Base-by-base conservation (phyloP, 1,284 basidiomycete species). In the Puccinia novopanici region DNA sequence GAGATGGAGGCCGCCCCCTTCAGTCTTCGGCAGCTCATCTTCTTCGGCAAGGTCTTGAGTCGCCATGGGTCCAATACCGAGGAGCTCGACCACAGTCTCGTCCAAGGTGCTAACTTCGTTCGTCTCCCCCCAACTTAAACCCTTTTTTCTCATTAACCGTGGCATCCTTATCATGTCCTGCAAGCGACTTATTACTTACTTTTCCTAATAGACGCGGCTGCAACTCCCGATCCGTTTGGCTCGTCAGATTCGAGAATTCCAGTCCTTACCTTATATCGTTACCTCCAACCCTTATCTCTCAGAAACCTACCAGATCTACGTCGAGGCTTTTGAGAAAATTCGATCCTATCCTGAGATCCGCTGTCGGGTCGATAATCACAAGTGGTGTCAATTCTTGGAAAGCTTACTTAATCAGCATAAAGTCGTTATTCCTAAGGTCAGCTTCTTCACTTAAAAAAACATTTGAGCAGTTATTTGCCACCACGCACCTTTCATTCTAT, bases 161-260 rank as follows among this genome's bases (percentile, higher is more conserved):
- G 2, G 4, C 10, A 2, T 15, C 34, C 9, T 27, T 27, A 37
- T 17, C 22, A 1, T 27, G 10, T 48, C 48, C n/a, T 19, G 13
- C 19, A 54, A n/a, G n/a, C n/a, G n/a, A n/a, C n/a, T n/a, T n/a
- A n/a, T n/a, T n/a, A n/a, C n/a, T n/a, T n/a, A n/a, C n/a, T n/a
- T n/a, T 3, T 63, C 37, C 19, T 30, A 34, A 15, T 59, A 78
- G 75, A 92, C 96, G 48, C 90, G 93, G 68, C 91, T 92, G 17
- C 94, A 96, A 84, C 87, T 96, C 10, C 93, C 94, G 17, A 90
- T 94, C 19, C 90, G 94, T 67, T 92, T 96, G 84, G 92, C 93
- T 3, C 94, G 95, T 85, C 89, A 94, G 61, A 87, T 96, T 81
- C 89, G 93, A 81, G 94, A 96, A 84, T 88, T 96, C 83, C 94